Base-by-base conservation (phyloP, 768 basidiomycete species). In the Galerina marginata region DNA sequence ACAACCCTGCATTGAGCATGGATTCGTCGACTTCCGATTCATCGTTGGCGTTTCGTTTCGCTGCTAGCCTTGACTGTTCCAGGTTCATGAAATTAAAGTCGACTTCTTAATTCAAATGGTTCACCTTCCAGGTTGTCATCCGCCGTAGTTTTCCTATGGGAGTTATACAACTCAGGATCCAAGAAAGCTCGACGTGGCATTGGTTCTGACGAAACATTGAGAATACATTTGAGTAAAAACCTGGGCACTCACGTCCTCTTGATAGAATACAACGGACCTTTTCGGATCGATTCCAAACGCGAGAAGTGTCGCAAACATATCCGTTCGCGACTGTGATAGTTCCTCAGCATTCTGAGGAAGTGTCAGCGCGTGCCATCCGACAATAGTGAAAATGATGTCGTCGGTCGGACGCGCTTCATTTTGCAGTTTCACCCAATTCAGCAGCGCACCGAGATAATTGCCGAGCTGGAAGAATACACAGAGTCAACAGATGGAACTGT, bases 121-220 rank as follows among this genome's bases (percentile, higher is more conserved):
- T 29, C 60, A 92, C 94, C 86, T 98, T 99, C 95, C 96, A 98
- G 0, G 93, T 95, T 4, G 95, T 98, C 96, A 98, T 97, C 44
- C 95, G 76, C 42, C 87, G 85, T 9, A 98, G 76, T 65, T 87
- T 88, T 9, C 94, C 93, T 20, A 96, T 80, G 0, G 94, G 89
- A 0, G 93, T 90, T 36, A 95, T 75, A 66, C 94, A 96, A 63
- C 85, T 92, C 58, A 98, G 72, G 49, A 96, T 86, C 96, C 96
- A 98, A 2, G 91, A 89, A 15, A 97, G 76, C 65, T 98, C 95
- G 0, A 88, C 83, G 69, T 98, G 96, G 61, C 90, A 81, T 54
- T 80, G 86, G 56, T 95, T 93, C 94, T 96, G 14, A 46, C 23
- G n/a, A 26, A 38, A 40, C 20, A 59, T 53, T 26, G 12, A 16